Evolutionary conservation across 768 basidiomycete species (phyloP), one percentile per base, ranked within the genome.

Genomic region (Saitozyma podzolica): DNA sequence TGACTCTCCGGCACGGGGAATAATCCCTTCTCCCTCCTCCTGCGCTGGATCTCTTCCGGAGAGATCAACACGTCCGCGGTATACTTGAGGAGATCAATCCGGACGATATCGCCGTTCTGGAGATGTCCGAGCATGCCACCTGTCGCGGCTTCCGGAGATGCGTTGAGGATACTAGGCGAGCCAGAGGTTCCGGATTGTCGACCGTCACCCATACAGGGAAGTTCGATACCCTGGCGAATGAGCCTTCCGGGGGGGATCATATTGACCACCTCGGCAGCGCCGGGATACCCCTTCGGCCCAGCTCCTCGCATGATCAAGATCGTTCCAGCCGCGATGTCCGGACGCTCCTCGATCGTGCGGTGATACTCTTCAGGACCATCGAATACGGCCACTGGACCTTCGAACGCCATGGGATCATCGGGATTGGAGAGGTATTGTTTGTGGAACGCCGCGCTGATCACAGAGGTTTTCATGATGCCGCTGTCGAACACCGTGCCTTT

Each of bases 281-380:
- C 76, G 1, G 74, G 74, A 49, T 77, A 75, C 13, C 77, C 78
- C 11, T 64, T 48, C 0, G 78, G 78, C 51, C 78, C 78, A 16
- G 78, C 76, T 10, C 78, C 78, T 40, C 76, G 57, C 74, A 79
- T 79, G 56, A 79, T 72, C 14, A 79, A 62, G 19, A 79, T 79
- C 2, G 74, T 76, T 13, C 72, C 68, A 37, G 62, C 69, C 8
- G 60, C 40, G 58, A 77, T 76, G 13, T 62, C 54, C 0, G 57
- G 53, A 5, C 56, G 51, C n/a, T 55, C 54, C 45, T 79, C 76
- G 59, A 79, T 73, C 11, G 65, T 48, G 37, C 69, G 64, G 52
- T 79, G 78, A 60, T 77, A 79, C 40, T 79, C 72, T 56, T 79
- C 78, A 4, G 78, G 78, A 13, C 78, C 78, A 49, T 79, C 76